Evolutionary conservation across 805 yeast genomes (phyloP).

Genomic region (Lachancea kluyveri): DNA sequence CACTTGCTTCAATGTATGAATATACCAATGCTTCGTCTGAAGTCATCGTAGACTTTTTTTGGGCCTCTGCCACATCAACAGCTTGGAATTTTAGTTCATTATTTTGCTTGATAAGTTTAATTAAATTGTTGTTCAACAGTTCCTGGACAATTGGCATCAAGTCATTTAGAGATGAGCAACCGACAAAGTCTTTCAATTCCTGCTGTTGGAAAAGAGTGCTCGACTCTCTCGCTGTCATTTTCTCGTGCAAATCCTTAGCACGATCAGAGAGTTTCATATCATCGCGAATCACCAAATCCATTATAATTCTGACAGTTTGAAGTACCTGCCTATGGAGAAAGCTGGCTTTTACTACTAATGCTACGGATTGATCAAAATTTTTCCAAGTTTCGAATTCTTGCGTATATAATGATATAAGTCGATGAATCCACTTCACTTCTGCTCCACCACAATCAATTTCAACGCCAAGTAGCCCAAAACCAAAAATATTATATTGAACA

Average conservation of each 20-base stretch:
- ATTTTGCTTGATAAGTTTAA: conserved; percentile 63
- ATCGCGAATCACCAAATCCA: too few species aligned
- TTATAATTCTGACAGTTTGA: too few species aligned
- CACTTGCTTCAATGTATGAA: conserved; percentile 85
- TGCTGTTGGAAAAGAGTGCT: conserved; percentile 56
- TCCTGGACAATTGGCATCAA: conserved; percentile 46
- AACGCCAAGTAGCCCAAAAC: conserved; percentile 69
- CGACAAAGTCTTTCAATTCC: conserved; percentile 52
- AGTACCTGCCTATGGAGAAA: too few species aligned
- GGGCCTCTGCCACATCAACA: conserved; percentile 66
- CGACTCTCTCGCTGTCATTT: conserved; percentile 51
- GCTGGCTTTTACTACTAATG: too few species aligned
- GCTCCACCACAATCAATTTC: conserved; percentile 69
- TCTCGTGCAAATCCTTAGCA: conserved; percentile 54
- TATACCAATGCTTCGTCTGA: conserved; percentile 89
- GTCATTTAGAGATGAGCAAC: conserved; percentile 37
- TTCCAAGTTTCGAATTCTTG: too few species aligned
- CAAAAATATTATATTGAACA: conserved; percentile 54
- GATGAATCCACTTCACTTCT: conserved; percentile 45
- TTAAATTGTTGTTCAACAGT: conserved; percentile 48
- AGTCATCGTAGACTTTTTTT: conserved; percentile 66
- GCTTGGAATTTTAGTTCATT: conserved; percentile 71
- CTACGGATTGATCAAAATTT: too few species aligned
- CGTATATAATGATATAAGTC: too few species aligned
- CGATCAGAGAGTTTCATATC: conserved; percentile 28